These are phyloP conservation scores for Pleurotus citrinopileatus DNA, from an alignment of 768 basidiomycete species.

Conservation along the genomic window DNA sequence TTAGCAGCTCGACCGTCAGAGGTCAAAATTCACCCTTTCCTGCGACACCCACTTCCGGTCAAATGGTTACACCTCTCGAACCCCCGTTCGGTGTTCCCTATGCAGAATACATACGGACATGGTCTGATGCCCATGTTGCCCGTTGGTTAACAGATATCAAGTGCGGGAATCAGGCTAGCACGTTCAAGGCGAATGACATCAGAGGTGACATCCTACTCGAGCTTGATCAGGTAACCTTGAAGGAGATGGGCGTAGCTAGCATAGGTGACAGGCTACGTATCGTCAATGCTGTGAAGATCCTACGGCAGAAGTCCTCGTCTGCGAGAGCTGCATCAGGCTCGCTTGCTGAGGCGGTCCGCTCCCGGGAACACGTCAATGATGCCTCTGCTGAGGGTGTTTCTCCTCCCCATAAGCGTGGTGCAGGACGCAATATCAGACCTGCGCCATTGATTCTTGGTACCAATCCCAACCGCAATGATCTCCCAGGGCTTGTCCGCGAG, in stretches of 20 bases:
- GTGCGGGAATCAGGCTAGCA: slow-evolving; percentile 61
- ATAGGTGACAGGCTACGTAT: slow-evolving; percentile 93
- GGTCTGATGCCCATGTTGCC: slow-evolving; percentile 69
- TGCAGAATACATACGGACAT: slow-evolving; percentile 62
- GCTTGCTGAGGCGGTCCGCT: slow-evolving; percentile 1
- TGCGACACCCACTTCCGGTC: slow-evolving; percentile 33
- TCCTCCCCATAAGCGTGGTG: slow-evolving; percentile 27
- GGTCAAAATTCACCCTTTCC: slow-evolving; percentile 42
- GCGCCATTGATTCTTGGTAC: slow-evolving; percentile 77
- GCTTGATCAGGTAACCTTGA: slow-evolving; percentile 80
- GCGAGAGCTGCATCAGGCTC: slow-evolving; percentile 15
- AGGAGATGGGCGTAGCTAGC: slow-evolving; percentile 86
- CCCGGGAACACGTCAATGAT: slow-evolving; percentile 10
- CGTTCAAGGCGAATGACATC: slow-evolving; percentile 87
- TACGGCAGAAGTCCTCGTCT: slow-evolving; percentile 55
- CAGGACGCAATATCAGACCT: slow-evolving; percentile 57
- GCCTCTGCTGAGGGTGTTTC: slow-evolving; percentile 16
- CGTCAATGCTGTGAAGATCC: slow-evolving; percentile 74
- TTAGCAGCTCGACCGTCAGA: slow-evolving; percentile 32
- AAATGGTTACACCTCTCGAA: slow-evolving; percentile 35
- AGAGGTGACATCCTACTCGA: slow-evolving; percentile 90
- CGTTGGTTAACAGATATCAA: slow-evolving; percentile 79
- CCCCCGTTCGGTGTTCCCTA: slow-evolving; percentile 59
- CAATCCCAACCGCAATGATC: slow-evolving; percentile 50
- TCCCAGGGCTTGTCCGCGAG: slow-evolving; percentile 73